Percentiles rank a stretch among this genome's conserved stretches.
These are phyloP conservation scores for Geotrichum reessii DNA, from an alignment of 1,139 yeast species.

Conservation along the genomic window DNA sequence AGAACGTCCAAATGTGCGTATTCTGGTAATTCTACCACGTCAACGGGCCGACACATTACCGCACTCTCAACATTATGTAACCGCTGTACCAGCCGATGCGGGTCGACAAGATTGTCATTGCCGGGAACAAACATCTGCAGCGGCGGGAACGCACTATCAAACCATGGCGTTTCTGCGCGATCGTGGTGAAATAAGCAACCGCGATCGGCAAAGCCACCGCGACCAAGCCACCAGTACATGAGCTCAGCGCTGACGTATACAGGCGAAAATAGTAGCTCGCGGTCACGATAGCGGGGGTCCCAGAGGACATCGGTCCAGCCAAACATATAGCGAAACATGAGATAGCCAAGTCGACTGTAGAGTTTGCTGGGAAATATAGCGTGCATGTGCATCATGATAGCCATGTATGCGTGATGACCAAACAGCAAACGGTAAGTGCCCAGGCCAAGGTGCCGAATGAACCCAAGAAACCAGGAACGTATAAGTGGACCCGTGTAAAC, in stretches of 20 bases:
- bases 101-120: constrained; percentile 62
- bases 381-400: constrained; percentile 31
- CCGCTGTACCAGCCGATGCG: constrained; percentile 49
- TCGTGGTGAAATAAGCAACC: constrained; percentile 48
- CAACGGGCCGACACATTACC: constrained; percentile 17
- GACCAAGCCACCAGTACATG: constrained; percentile 86
- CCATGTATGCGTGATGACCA: constrained; percentile 41
- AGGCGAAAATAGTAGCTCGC: constrained; percentile 83
- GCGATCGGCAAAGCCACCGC: constrained; percentile 47
- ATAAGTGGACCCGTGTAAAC: constrained; percentile 76
- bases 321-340: constrained; percentile 77
- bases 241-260: constrained; percentile 70
- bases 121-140: constrained; percentile 59
- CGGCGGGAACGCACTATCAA: constrained; percentile 44
- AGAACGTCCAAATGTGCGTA: constrained; percentile 88
- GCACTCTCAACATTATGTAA: constrained; percentile 34
- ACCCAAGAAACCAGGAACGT: constrained; percentile 47
- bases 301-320: constrained; percentile 81
- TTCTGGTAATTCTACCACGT: constrained; percentile 32
- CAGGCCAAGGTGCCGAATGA: constrained; percentile 28
- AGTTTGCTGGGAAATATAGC: constrained; percentile 42
- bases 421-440: constrained; percentile 41
- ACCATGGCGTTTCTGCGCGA: constrained; percentile 47
- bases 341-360: constrained; percentile 61
- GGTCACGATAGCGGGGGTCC: constrained; percentile 59